These are phyloP conservation scores for Lachnellula occidentalis DNA, from an alignment of 2,329 filamentous ascomycete genomes.

Conservation along the genomic window DNA sequence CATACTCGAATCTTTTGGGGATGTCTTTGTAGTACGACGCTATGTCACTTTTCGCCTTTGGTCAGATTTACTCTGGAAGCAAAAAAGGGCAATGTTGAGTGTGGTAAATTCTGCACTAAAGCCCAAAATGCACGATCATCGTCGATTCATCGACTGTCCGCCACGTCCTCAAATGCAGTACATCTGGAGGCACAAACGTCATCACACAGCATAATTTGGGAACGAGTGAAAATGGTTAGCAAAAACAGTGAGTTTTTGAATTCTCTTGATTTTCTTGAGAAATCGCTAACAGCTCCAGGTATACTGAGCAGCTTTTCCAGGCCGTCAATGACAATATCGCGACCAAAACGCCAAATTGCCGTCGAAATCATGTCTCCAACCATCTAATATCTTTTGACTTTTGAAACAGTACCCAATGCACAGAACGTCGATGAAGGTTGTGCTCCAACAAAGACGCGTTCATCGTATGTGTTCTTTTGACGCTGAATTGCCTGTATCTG, in stretches of 20 bases:
- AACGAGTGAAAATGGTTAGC: not conserved
- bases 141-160: not conserved
- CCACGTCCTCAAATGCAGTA: not conserved
- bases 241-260: not conserved
- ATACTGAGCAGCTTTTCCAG: not conserved
- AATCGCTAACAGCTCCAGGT: not conserved
- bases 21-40: not conserved
- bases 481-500: not conserved
- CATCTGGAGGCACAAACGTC: not conserved
- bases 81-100: too few relatives aligned
- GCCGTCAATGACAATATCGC: not conserved
- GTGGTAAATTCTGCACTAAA: not conserved
- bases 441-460: not conserved
- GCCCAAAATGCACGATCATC: not conserved
- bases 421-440: not conserved
- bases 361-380: not conserved
- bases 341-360: not conserved
- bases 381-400: not conserved
- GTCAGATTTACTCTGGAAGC: not conserved
- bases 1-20: not conserved
- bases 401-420: not conserved
- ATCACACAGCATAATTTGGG: not conserved
- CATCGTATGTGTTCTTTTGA: not conserved
- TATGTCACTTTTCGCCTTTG: not conserved
- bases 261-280: not conserved